Conservation (phyloP, 768 basidiomycete species). For the Podaxis mareebaensis region DNA sequence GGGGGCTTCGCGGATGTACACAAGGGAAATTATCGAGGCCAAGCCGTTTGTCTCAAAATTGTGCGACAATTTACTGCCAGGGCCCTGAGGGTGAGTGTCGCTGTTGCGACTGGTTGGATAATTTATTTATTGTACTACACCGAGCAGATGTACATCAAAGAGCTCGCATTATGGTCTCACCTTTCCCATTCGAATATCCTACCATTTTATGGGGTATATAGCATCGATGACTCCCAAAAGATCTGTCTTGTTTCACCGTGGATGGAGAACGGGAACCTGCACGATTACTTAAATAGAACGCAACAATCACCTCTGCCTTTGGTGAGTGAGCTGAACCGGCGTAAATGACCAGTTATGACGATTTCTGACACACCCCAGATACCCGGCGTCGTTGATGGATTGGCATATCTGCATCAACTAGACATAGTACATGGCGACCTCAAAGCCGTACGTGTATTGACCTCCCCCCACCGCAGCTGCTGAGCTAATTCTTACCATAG, state of each 20-base stretch:
- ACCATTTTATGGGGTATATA: conserved; percentile 34
- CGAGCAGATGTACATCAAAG: conserved; percentile 13
- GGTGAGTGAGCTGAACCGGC: conserved; percentile 2
- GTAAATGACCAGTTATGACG: neutral
- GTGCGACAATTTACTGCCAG: neutral
- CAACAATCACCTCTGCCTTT: conserved; percentile 14
- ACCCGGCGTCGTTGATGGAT: neutral
- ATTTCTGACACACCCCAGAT: neutral
- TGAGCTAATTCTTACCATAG: neutral
- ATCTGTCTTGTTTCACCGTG: conserved; percentile 23
- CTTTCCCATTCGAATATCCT: conserved; percentile 35
- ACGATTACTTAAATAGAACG: conserved; percentile 16
- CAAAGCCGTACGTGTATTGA: neutral
- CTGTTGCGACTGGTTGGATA: neutral
- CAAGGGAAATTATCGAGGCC: neutral
- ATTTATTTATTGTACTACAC: neutral
- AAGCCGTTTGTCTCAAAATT: neutral
- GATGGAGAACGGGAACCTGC: conserved; percentile 23
- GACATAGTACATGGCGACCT: conserved; percentile 9
- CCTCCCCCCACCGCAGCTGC: no score
- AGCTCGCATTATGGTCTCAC: conserved; percentile 34
- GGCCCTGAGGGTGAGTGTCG: neutral
- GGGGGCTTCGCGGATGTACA: neutral
- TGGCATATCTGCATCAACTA: neutral
- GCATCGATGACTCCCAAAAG: neutral